Evolutionary conservation across 345 rosid species (phyloP), one percentile per base, ranked within the genome.

Genomic region (Boechera stricta): DNA sequence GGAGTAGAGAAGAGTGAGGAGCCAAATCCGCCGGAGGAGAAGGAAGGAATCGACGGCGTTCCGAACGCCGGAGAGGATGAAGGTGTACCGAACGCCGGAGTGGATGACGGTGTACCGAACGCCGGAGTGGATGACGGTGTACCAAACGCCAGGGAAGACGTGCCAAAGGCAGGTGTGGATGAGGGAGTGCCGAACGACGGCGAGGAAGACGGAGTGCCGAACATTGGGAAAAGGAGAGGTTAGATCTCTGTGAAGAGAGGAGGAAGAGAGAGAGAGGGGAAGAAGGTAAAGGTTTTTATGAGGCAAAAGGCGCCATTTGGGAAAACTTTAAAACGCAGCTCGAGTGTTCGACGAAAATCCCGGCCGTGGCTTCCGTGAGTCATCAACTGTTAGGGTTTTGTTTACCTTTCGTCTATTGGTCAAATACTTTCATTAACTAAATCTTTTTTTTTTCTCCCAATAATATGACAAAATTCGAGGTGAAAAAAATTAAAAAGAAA

Each of bases 1-100:
- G 95, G 98, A 13, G 90, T 79, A 39, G 95, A 86, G 87, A 92
- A 88, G 56, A 90, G 82, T 18, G 93, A 85, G 26, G 87, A 78
- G 36, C 93, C 93, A 21, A 86, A 86, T 67, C 84, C 84, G 12
- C 90, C 89, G 1, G 89, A 15, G 48, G 87, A 81, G 65, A 88
- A 90, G 57, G 93, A 85, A 16, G 96, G 67, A 18, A 73, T 61
- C n/a, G 88, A 83, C 4, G 90, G 88, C 7, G 92, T 83, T 1
- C 87, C 92, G 61, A 90, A 90, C 0, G 84, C 84, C 3, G 87
- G 86, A 8, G 92, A 79, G 1, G 85, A 67, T 3, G 89, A 81
- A 0, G 89, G 87, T 2, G 91, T 79, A 5, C 84, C 90, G 10
- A 89, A 87, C 2, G 84, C 81, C 10, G 86, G 82, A 0, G 87